Evolutionary conservation across 2,329 filamentous ascomycete genomes (phyloP).

Genomic region (Aspergillus bombycis): DNA sequence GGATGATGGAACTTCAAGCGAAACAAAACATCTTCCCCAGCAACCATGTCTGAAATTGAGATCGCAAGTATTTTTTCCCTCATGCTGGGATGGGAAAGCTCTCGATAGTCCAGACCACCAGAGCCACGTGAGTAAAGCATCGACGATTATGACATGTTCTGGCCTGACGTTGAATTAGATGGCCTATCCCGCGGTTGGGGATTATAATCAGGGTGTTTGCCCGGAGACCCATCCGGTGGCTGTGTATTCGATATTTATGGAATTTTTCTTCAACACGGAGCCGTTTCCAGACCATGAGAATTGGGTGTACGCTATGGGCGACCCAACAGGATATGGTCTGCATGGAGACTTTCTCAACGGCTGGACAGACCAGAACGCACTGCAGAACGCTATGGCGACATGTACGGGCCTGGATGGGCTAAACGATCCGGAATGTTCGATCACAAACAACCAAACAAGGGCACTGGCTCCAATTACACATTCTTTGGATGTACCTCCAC

Average conservation of each 20-base stretch:
- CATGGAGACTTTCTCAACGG: slow-evolving; percentile 60
- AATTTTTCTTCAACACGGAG: slow-evolving; percentile 60
- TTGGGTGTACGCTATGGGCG: slow-evolving; percentile 53
- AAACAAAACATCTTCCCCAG: slow-evolving; percentile 68
- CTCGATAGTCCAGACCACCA: slow-evolving; percentile 37
- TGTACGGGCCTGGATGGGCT: slow-evolving; percentile 22
- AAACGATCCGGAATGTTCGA: slow-evolving; percentile 19
- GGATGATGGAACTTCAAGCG: slow-evolving; percentile 45
- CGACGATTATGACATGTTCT: neutral
- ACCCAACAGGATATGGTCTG: slow-evolving; percentile 56
- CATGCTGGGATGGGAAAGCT: slow-evolving; percentile 42
- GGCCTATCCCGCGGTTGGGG: slow-evolving; percentile 37
- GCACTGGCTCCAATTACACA: slow-evolving; percentile 13
- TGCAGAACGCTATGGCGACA: slow-evolving; percentile 42
- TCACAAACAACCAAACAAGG: slow-evolving; percentile 19
- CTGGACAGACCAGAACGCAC: slow-evolving; percentile 45
- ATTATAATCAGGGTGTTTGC: slow-evolving; percentile 39
- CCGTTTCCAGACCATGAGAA: slow-evolving; percentile 50
- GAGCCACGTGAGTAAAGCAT: slow-evolving; percentile 31
- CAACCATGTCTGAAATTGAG: slow-evolving; percentile 33
- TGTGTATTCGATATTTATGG: slow-evolving; percentile 63
- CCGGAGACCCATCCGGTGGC: slow-evolving; percentile 54
- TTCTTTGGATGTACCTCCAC: slow-evolving; percentile 12
- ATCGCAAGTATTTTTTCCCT: slow-evolving; percentile 42
- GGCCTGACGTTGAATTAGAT: slow-evolving; percentile 21